phyloP scores from a whole-genome alignment of 2,329 filamentous ascomycete species.

The Trichoderma semiorbis region DNA sequence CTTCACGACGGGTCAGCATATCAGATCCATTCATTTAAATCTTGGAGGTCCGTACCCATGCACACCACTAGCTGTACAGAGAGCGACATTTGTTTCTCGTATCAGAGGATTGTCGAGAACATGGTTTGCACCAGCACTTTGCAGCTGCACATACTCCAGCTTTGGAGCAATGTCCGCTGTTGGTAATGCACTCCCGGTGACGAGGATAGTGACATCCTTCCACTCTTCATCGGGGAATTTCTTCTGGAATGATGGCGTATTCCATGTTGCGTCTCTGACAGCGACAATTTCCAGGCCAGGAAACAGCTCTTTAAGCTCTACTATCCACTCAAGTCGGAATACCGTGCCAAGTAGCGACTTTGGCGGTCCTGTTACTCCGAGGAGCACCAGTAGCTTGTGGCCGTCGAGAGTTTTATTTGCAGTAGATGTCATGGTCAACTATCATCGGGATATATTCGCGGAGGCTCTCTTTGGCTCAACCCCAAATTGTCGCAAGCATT shows the following conservation, averaged over 20 bases:
- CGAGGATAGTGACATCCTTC: constrained; percentile 47
- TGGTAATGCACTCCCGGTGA: constrained; percentile 44
- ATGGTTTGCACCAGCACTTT: constrained; percentile 52
- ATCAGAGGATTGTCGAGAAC: constrained; percentile 46
- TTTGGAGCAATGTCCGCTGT: constrained; percentile 41
- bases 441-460: neutral
- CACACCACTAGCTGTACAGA: constrained; percentile 57
- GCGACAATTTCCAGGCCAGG: constrained; percentile 43
- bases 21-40: accelerated
- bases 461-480: too few species aligned
- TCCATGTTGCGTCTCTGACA: constrained; percentile 29
- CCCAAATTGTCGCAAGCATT: too few species aligned
- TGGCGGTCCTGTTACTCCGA: constrained; percentile 24
- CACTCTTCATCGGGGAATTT: constrained; percentile 39
- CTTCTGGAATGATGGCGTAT: constrained; percentile 17
- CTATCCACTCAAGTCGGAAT: constrained; percentile 29
- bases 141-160: constrained; percentile 52
- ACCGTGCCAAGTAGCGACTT: neutral
- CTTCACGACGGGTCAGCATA: constrained; percentile 28
- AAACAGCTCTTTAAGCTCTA: constrained; percentile 37
- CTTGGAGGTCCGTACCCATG: constrained; percentile 43
- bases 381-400: constrained; percentile 45
- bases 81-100: constrained; percentile 46
- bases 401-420: constrained; percentile 37
- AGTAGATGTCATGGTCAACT: neutral